Percentiles rank a stretch among this genome's conserved stretches.
Conservation (phyloP, 306 rosid genomes). For the Crataegus laevigata region DNA sequence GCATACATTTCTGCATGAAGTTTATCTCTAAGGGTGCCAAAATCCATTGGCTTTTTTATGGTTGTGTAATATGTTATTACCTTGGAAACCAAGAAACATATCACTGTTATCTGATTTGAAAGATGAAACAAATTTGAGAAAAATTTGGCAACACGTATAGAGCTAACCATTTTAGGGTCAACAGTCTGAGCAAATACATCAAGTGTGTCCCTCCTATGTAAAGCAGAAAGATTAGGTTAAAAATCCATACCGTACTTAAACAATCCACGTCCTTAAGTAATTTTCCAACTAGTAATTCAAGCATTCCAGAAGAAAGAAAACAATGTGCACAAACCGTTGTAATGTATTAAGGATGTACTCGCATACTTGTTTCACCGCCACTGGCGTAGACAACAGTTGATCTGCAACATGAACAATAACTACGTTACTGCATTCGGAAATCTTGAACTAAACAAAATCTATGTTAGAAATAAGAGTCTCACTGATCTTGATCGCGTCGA, state of each 20-base stretch:
- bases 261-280: not conserved
- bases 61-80: slow-evolving; percentile 20
- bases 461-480: not conserved
- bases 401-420: not conserved
- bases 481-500: slow-evolving; percentile 8
- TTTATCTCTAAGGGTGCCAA: slow-evolving; percentile 35
- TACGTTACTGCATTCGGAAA: not conserved
- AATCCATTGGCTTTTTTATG: slow-evolving; percentile 39
- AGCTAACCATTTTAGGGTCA: slow-evolving; percentile 26
- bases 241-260: not conserved
- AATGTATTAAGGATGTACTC: slow-evolving; percentile 27
- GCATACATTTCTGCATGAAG: slow-evolving; percentile 24
- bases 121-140: not conserved
- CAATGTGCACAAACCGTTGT: slow-evolving; percentile 19
- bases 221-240: not conserved
- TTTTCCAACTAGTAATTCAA: not conserved
- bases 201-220: slow-evolving; percentile 20
- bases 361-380: slow-evolving; percentile 10
- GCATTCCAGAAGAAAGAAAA: not conserved
- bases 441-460: not conserved
- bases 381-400: not conserved
- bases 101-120: not conserved
- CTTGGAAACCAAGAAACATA: slow-evolving; percentile 13
- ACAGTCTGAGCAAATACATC: slow-evolving; percentile 28
- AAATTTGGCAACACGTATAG: not conserved